Base-by-base conservation (phyloP, 2,329 filamentous ascomycete genomes). In the Chrysosporium queenslandicum region DNA sequence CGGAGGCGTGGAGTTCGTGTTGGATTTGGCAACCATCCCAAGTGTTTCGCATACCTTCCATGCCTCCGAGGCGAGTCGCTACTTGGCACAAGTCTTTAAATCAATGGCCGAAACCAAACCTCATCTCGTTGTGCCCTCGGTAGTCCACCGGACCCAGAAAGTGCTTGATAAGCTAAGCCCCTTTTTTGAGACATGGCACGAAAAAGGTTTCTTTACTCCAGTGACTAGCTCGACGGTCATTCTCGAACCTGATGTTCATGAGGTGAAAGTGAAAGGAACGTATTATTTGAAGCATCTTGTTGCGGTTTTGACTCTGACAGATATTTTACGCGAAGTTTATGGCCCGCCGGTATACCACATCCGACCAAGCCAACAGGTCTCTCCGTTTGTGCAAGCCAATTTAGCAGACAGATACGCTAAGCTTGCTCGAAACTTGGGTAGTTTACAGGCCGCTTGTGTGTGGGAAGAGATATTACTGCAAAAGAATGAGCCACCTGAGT, bases 21-120 rank as follows among this genome's bases (percentile, higher is more conserved):
- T 98, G 50, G 88, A 96, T 63, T 80, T 96, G 52, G 85, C 85
- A 37, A 87, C 86, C 50, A 80, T 90, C 27, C 85, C 88, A 4
- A 90, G 87, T 64, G 76, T 97, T 43, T 82, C 87, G 0, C 82
- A 82, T 59, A 79, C 86, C 61, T 83, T 86, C 62, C 78, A 82
- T 36, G 82, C 85, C 37, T 78, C 79, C 4, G 71, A 77, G 49
- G 80, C 86, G 3, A 83, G 83, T 52, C 79, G 83, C 55, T 81
- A 85, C 55, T 75, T 96, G 50, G 80, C 83, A 14, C 79, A 81
- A 32, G 83, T 94, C 9, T 75, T 95, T 46, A 81, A 86, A 57
- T 78, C 84, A 58, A 77, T 96, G 57, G 80, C 90, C 5, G 91
- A 97, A 60, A 79, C 82, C 23, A 87, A 86, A 55, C 83, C 90